Evolutionary conservation across 306 rosid species (phyloP).

Genomic region (Urtica urens): DNA sequence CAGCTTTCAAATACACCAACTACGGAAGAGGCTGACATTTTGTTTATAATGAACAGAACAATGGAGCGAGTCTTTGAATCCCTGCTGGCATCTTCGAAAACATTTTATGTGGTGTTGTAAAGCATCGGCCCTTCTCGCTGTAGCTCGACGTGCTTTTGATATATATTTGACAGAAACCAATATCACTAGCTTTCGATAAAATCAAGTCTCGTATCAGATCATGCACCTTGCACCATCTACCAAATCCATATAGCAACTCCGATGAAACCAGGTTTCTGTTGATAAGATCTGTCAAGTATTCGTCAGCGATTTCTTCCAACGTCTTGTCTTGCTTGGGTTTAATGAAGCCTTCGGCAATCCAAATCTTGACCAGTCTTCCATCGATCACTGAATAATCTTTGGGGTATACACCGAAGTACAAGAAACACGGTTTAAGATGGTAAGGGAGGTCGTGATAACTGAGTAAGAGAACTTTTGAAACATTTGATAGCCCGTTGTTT

Average conservation of each 20-base stretch:
- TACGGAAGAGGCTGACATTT: neutral
- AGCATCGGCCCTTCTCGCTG: neutral
- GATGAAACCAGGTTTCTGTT: neutral
- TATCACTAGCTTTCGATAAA: neutral
- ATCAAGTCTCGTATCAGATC: slow-evolving; percentile 2
- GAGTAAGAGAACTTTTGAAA: neutral
- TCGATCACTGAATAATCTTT: neutral
- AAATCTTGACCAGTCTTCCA: neutral
- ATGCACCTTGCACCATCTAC: neutral
- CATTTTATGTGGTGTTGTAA: neutral
- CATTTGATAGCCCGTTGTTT: neutral
- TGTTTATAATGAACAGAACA: neutral
- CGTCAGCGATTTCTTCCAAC: slow-evolving; percentile 1
- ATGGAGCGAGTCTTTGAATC: slow-evolving; percentile 2
- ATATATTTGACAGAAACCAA: neutral
- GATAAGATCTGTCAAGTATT: neutral
- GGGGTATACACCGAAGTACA: slow-evolving; percentile 6
- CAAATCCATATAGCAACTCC: neutral
- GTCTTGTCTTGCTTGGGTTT: neutral
- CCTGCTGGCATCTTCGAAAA: neutral
- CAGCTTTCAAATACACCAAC: neutral
- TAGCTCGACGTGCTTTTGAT: neutral
- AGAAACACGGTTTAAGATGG: slow-evolving; percentile 7
- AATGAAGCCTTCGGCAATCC: slow-evolving; percentile 16
- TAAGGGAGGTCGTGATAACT: slow-evolving; percentile 9